phyloP scores from a whole-genome alignment of 371 early-diverging fungal species.

The Actinomortierella wolfii region DNA sequence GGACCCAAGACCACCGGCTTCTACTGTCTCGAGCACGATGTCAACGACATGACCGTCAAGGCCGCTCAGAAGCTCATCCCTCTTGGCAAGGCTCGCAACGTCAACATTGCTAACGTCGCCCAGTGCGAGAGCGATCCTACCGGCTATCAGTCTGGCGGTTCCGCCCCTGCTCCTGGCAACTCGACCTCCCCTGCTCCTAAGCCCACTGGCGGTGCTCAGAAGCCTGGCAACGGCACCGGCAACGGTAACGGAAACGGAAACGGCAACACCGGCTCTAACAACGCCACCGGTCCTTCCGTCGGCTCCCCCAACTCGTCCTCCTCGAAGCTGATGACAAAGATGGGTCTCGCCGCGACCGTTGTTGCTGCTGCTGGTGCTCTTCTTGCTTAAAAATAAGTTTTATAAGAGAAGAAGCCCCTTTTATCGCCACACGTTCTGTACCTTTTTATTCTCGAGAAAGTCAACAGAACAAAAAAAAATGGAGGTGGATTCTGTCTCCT shows the following conservation, averaged over 20 bases:
- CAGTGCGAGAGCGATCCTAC: conserved; percentile 29
- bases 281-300: conserved; percentile 3
- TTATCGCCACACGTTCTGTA: no score
- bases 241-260: no score
- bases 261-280: background rate
- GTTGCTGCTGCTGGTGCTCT: conserved; percentile 20
- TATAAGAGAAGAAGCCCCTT: no score
- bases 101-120: conserved; percentile 37
- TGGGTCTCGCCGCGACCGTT: conserved; percentile 14
- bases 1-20: conserved; percentile 30
- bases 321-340: background rate
- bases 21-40: conserved; percentile 48
- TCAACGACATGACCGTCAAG: conserved; percentile 6
- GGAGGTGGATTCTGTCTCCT: no score
- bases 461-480: no score
- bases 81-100: conserved; percentile 20
- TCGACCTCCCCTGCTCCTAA: no score
- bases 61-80: conserved; percentile 36
- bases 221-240: background rate
- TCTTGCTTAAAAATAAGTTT: no score
- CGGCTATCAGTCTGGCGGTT: conserved; percentile 32
- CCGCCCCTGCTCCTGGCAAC: conserved; percentile 10
- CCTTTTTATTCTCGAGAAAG: no score
- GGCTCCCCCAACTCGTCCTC: background rate
- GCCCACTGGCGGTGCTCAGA: no score